Conservation (phyloP, 352 stramenopile species). For the Pythium rishiriense region DNA sequence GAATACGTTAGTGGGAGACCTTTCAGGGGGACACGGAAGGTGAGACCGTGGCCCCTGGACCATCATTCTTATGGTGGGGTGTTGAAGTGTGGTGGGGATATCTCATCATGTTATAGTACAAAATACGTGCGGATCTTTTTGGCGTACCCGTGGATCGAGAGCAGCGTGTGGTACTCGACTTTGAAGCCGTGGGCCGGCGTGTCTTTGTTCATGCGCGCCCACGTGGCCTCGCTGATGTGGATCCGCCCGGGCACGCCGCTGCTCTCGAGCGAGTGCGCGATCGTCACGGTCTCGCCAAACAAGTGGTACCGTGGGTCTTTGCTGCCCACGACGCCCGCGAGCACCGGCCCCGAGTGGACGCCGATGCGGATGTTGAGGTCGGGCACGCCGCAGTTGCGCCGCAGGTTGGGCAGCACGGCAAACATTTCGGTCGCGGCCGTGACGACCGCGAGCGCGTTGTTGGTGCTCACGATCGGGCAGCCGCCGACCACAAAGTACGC, state of each 20-base stretch:
- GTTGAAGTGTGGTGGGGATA: constrained; percentile 6
- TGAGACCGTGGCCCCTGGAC: background rate
- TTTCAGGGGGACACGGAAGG: background rate
- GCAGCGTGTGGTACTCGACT: constrained; percentile 83
- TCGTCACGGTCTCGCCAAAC: constrained; percentile 85
- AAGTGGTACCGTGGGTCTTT: constrained; percentile 85
- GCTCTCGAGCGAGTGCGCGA: constrained; percentile 82
- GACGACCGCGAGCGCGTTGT: constrained; percentile 73
- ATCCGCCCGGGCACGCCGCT: constrained; percentile 72
- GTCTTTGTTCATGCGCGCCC: constrained; percentile 81
- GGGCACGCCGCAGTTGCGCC: constrained; percentile 69
- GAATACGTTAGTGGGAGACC: background rate
- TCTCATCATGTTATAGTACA: constrained; percentile 51
- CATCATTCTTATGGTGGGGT: background rate
- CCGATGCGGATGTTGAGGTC: constrained; percentile 89
- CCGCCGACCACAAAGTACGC: constrained; percentile 84
- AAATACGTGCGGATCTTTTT: constrained; percentile 85
- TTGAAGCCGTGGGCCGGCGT: constrained; percentile 78
- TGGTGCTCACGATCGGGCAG: constrained; percentile 59
- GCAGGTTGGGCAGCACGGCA: constrained; percentile 49
- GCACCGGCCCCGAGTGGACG: constrained; percentile 76
- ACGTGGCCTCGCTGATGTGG: constrained; percentile 84
- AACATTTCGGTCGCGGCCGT: constrained; percentile 81
- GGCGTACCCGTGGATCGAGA: constrained; percentile 67
- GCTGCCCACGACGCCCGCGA: constrained; percentile 83